Evolutionary conservation across 1,284 basidiomycete species (phyloP).

Genomic region (Sanghuangporus baumii): DNA sequence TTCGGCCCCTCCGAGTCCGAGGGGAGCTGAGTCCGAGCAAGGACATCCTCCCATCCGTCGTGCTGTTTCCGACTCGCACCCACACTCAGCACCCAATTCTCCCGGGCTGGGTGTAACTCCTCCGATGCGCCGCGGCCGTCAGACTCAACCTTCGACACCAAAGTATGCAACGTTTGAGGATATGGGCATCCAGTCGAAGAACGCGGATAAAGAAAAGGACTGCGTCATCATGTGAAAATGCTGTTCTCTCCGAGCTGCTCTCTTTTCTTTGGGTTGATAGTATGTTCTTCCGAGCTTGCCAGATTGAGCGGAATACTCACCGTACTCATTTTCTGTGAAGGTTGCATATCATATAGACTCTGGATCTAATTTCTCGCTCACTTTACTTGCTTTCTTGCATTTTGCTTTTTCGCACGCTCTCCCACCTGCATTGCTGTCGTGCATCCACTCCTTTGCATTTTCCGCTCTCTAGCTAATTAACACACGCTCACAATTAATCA

Average conservation of each 20-base stretch:
- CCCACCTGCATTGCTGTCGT: neutral
- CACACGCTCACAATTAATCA: neutral
- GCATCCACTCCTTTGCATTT: neutral
- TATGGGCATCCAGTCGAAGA: constrained; percentile 8
- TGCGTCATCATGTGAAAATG: constrained; percentile 9
- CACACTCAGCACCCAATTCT: neutral
- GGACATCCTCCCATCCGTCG: neutral
- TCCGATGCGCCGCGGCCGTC: neutral
- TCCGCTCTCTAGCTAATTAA: neutral
- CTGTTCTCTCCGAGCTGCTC: neutral
- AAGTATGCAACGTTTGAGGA: constrained; percentile 13
- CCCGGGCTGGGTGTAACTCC: constrained; percentile 3
- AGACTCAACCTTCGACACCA: neutral
- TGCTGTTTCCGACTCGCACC: constrained; percentile 2
- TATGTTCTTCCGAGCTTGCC: neutral
- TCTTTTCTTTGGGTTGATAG: neutral
- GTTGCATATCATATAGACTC: neutral
- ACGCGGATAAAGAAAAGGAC: constrained; percentile 12
- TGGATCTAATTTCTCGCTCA: neutral
- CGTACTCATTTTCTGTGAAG: neutral
- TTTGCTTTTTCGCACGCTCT: neutral
- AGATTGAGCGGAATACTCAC: neutral
- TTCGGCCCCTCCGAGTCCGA: constrained; percentile 6
- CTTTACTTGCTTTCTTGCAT: neutral
- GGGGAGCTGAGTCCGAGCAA: neutral